Conservation (phyloP, 768 basidiomycete genomes). For the Boletus rubescentipes region DNA sequence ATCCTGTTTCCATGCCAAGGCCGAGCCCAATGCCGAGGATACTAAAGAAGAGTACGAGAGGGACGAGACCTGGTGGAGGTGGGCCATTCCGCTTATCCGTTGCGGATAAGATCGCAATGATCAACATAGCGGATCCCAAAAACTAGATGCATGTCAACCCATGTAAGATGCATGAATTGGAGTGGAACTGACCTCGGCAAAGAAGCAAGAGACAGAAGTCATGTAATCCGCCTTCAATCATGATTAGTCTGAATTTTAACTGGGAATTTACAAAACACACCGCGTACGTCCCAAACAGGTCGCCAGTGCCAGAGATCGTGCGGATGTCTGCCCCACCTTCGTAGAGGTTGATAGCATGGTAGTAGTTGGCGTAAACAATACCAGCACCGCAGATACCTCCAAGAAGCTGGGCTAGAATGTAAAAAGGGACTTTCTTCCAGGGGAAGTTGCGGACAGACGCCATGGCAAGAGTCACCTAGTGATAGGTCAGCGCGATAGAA, state of each 20-base stretch:
- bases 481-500: background rate
- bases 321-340: conserved; percentile 56
- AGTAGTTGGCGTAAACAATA: conserved; percentile 62
- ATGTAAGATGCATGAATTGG: background rate
- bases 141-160: conserved; percentile 38
- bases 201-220: conserved; percentile 45
- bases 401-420: conserved; percentile 60
- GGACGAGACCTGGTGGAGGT: conserved; percentile 49
- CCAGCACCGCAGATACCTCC: conserved; percentile 60
- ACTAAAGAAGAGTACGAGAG: conserved; percentile 53
- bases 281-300: conserved; percentile 60
- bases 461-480: conserved; percentile 65
- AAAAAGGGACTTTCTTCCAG: conserved; percentile 76
- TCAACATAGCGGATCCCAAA: conserved; percentile 51
- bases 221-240: conserved; percentile 39
- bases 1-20: conserved; percentile 66
- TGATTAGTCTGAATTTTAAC: conserved; percentile 8
- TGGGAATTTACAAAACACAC: conserved; percentile 34
- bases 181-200: conserved; percentile 37
- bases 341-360: conserved; percentile 62
- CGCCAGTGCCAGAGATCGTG: conserved; percentile 56
- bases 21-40: conserved; percentile 58
- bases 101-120: conserved; percentile 52
- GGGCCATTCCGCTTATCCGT: conserved; percentile 53
- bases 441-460: conserved; percentile 74